Percentiles rank a stretch among this genome's conserved stretches.
These are phyloP conservation scores for Nicotiana paniculata DNA, from an alignment of 257 asterid genomes.

Conservation along the genomic window DNA sequence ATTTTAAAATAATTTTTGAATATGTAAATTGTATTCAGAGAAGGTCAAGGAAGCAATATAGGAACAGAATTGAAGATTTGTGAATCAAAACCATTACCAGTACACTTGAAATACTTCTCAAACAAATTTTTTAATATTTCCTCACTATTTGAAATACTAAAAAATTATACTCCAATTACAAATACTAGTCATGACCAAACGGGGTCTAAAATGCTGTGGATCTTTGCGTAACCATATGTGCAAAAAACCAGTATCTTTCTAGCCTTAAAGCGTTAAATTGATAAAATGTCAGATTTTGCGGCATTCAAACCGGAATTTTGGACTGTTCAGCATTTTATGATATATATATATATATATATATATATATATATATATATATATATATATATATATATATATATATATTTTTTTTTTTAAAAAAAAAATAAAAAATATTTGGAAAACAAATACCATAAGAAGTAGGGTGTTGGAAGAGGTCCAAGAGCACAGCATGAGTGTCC, in stretches of 20 bases:
- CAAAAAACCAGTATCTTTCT: background rate
- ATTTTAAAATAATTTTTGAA: no score
- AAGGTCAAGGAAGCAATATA: no score
- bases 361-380: no score
- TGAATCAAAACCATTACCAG: no score
- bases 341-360: no score
- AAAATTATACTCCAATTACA: background rate
- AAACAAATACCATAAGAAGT: constrained; percentile 52
- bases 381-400: no score
- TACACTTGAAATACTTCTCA: background rate
- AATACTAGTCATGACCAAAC: background rate
- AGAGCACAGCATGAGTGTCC: constrained; percentile 55
- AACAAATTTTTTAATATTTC: background rate
- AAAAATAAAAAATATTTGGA: no score
- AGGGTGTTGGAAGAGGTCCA: constrained; percentile 67
- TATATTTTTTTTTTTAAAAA: no score
- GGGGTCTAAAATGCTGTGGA: background rate
- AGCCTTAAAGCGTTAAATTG: background rate
- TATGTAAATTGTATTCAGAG: no score
- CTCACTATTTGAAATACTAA: background rate
- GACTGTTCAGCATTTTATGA: no score
- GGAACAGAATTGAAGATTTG: no score
- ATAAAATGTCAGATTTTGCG: background rate
- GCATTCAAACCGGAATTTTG: background rate
- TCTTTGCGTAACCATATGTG: background rate